Conservation (phyloP, 805 yeast genomes). For the Candida broadrunensis region DNA sequence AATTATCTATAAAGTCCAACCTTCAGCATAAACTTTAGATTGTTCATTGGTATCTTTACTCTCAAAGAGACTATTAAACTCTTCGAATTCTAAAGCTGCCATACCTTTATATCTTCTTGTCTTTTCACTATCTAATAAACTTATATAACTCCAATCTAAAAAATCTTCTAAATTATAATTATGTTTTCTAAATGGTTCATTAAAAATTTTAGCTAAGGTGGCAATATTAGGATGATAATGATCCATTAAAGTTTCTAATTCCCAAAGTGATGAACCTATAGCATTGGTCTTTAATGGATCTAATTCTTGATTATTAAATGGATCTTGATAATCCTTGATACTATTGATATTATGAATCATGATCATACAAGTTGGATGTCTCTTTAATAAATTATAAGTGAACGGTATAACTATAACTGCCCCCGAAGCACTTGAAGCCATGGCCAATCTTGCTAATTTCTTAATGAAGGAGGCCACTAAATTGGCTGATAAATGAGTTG, state of each 20-base stretch:
- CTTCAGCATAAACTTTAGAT: slow-evolving; percentile 19
- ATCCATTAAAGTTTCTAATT: slow-evolving; percentile 68
- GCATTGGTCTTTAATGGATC: slow-evolving; percentile 84
- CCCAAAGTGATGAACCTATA: slow-evolving; percentile 88
- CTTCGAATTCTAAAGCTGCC: slow-evolving; percentile 76
- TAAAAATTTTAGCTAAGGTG: slow-evolving; percentile 80
- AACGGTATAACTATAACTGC: slow-evolving; percentile 87
- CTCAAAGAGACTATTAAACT: slow-evolving; percentile 37
- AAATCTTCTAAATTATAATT: slow-evolving; percentile 91
- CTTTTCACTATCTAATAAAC: slow-evolving; percentile 61
- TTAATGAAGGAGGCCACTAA: slow-evolving; percentile 89
- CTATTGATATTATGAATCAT: slow-evolving; percentile 60
- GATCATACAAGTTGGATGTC: slow-evolving; percentile 93
- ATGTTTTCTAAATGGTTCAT: slow-evolving; percentile 86
- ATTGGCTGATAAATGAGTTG: slow-evolving; percentile 82
- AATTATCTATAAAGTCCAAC: slow-evolving; percentile 23
- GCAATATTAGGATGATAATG: slow-evolving; percentile 97
- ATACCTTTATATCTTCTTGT: slow-evolving; percentile 64
- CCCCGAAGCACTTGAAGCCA: slow-evolving; percentile 84
- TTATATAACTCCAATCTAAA: slow-evolving; percentile 81
- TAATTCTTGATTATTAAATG: slow-evolving; percentile 57
- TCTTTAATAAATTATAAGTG: slow-evolving; percentile 79
- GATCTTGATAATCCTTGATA: slow-evolving; percentile 46
- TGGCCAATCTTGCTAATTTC: slow-evolving; percentile 67
- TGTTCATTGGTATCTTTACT: slow-evolving; percentile 5